Base-by-base conservation (phyloP, 805 yeast species). In the Henningerozyma blattae region DNA sequence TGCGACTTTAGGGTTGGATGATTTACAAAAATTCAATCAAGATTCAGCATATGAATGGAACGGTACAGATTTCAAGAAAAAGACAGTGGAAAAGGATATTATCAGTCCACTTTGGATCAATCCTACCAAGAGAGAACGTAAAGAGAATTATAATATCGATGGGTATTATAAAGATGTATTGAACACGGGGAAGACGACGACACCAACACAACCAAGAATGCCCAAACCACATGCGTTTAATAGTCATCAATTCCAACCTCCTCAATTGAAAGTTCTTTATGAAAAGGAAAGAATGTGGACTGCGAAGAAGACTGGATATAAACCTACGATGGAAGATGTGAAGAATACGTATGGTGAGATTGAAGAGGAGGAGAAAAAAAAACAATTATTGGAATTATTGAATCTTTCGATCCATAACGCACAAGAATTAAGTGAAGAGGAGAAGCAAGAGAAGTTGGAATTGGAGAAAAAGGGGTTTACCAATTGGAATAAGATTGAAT, bases 231-330 rank as follows among this genome's bases (percentile, higher is more conserved):
- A 82, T 39, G 76, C 75, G 38, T 65, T 84, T 27, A 83, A 80
- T 51, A 95, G 91, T 50, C 95, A 87, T 58, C 98, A 91, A 57
- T 84, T 91, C 47, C 83, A 70, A 54, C 85, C 94, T 1, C 68
- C 77, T n/a, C 70, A 81, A 50, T 61, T 91, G 30, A 65, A 71
- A 42, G 85, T 80, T 35, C 54, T 91, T 27, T 75, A 81, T 50
- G 94, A 85, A 38, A 69, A 77, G 56, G 97, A 91, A 52, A 76
- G 77, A 46, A 75, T 79, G 37, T 78, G 75, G 56, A 80, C 69
- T 54, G 77, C 82, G 36, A 79, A 84, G 48, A 75, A 69, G 45
- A 68, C 72, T 17, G 72, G 72, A 12, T 79, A 71, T 59, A 81
- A 75, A 1, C 86, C 84, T 12, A 56, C 74, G 18, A 64, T 73